phyloP scores from a whole-genome alignment of 768 basidiomycete species.

The Pluteus cervinus region DNA sequence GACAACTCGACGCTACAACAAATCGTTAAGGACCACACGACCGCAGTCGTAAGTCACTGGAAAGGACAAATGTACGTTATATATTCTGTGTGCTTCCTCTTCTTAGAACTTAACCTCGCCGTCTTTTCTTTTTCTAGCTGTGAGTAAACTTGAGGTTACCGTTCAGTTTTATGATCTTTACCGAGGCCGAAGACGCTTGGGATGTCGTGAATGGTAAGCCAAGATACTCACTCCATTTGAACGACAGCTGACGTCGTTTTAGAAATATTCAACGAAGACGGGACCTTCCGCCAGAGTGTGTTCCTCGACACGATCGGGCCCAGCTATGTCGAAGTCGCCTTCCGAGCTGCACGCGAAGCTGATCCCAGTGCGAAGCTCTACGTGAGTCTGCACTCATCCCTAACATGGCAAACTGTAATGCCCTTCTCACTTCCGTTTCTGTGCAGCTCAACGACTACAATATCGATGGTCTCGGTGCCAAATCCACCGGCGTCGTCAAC shows the following conservation, averaged over 20 bases:
- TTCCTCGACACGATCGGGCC: constrained; percentile 35
- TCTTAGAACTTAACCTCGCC: too few relatives aligned
- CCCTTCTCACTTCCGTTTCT: not conserved
- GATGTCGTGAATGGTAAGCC: constrained; percentile 35
- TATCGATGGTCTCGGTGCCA: constrained; percentile 26
- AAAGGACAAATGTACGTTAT: constrained; percentile 42
- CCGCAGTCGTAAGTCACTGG: constrained; percentile 44
- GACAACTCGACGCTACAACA: constrained; percentile 30
- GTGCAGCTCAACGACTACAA: constrained; percentile 22
- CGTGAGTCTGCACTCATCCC: constrained; percentile 14
- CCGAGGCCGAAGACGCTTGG: constrained; percentile 22
- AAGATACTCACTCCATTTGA: too few relatives aligned
- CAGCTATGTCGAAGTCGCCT: constrained; percentile 34
- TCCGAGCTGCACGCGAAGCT: constrained; percentile 35
- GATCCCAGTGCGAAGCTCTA: constrained; percentile 43
- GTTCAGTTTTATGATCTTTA: not conserved
- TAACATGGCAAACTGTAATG: not conserved
- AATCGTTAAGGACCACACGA: constrained; percentile 43
- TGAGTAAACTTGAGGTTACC: too few relatives aligned
- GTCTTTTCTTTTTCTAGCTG: constrained; percentile 1
- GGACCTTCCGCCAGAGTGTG: constrained; percentile 36
- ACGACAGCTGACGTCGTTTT: not conserved
- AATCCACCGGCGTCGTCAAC: constrained; percentile 35
- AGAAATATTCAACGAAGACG: constrained; percentile 46
- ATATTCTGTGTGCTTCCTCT: too few relatives aligned